phyloP scores from a whole-genome alignment of 768 basidiomycete species.

The Strobilomyces confusus region DNA sequence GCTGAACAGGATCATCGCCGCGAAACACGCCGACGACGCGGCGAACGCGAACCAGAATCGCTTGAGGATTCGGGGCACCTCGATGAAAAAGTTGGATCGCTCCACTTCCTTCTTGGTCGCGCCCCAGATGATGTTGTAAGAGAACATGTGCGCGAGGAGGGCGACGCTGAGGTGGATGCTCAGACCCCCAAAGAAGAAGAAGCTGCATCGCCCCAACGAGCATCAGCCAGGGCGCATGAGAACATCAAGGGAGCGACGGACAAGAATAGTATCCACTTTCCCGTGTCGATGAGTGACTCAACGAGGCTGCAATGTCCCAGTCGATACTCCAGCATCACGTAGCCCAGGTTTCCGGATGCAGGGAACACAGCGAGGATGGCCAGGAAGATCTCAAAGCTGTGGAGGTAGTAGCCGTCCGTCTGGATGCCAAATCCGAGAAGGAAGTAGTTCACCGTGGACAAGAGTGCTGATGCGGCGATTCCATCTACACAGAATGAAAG shows the following conservation, averaged over 20 bases:
- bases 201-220: slow-evolving; percentile 12
- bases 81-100: slow-evolving; percentile 85
- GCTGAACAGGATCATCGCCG: slow-evolving; percentile 54
- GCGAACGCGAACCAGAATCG: slow-evolving; percentile 70
- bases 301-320: slow-evolving; percentile 40
- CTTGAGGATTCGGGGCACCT: slow-evolving; percentile 78
- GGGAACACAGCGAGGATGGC: slow-evolving; percentile 71
- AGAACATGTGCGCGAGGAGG: slow-evolving; percentile 54
- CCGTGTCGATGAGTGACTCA: slow-evolving; percentile 21
- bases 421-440: slow-evolving; percentile 67
- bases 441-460: slow-evolving; percentile 68
- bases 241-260: neutral
- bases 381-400: slow-evolving; percentile 77
- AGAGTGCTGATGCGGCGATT: slow-evolving; percentile 61
- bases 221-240: neutral
- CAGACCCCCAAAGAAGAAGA: slow-evolving; percentile 57
- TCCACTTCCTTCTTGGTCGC: slow-evolving; percentile 81
- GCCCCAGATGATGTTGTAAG: slow-evolving; percentile 58
- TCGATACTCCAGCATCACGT: slow-evolving; percentile 68
- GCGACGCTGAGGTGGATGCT: slow-evolving; percentile 50
- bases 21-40: slow-evolving; percentile 48
- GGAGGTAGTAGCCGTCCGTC: slow-evolving; percentile 75
- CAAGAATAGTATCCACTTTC: slow-evolving; percentile 35
- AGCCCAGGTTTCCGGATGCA: slow-evolving; percentile 68
- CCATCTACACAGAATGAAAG: slow-evolving; percentile 31